These are phyloP conservation scores for Thelonectria olida DNA, from an alignment of 2,329 filamentous ascomycete genomes.

Conservation along the genomic window DNA sequence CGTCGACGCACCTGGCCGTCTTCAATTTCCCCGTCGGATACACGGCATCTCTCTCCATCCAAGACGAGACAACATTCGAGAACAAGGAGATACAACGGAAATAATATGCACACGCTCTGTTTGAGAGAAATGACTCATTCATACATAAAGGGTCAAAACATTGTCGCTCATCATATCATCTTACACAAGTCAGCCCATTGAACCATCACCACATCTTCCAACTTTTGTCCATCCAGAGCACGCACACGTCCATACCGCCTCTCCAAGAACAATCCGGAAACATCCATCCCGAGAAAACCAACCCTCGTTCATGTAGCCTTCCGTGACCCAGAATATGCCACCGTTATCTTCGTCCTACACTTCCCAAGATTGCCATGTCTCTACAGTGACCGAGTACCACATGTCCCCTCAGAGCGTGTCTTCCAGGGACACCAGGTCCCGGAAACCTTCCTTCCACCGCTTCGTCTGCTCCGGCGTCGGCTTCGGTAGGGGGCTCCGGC, in stretches of 20 bases:
- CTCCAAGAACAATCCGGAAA: not conserved
- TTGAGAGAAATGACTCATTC: conserved; percentile 3
- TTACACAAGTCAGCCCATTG: conserved; percentile 7
- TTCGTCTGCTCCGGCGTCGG: conserved; percentile 58
- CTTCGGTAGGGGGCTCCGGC: conserved; percentile 45
- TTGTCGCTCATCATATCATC: conserved; percentile 9
- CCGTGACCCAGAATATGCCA: conserved; percentile 9
- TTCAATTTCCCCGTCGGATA: conserved; percentile 14
- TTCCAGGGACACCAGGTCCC: conserved; percentile 61
- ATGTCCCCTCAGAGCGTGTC: conserved; percentile 51
- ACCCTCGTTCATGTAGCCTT: not conserved
- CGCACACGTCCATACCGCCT: not conserved
- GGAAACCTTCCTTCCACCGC: conserved; percentile 65
- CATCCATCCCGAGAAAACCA: not conserved
- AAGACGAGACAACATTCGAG: not conserved
- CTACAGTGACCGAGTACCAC: conserved; percentile 12
- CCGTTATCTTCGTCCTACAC: conserved; percentile 24
- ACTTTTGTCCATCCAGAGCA: not conserved
- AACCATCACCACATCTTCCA: not conserved
- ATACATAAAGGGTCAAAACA: not conserved
- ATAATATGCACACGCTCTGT: conserved; percentile 1
- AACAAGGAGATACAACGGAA: not conserved
- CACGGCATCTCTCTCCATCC: not conserved
- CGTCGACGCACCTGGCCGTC: not conserved
- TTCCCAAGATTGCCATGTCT: conserved; percentile 11